Evolutionary conservation across 441 rosid genomes (phyloP), one percentile per base, ranked within the genome.

Genomic region (Mallotus japonicus): DNA sequence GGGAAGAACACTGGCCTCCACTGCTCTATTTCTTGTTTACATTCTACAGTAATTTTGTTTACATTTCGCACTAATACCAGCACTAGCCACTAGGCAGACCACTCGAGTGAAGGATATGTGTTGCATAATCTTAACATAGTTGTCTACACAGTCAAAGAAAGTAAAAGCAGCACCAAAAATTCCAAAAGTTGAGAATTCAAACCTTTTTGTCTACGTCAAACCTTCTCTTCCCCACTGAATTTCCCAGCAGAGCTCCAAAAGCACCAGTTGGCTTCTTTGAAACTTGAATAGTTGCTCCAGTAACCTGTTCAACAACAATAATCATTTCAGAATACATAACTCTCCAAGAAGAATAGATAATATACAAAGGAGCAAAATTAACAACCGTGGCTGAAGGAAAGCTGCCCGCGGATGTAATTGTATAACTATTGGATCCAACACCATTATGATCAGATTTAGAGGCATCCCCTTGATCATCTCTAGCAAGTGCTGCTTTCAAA

Each of bases 221-320:
- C 70, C 80, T 87, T 76, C 85, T 89, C 85, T 87, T 87, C 50
- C 78, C 63, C 32, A 77, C 72, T 19, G 72, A 54, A 50, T 71
- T 79, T 55, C 96, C 93, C 42, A 86, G 82, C 76, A 89, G 77
- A 42, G 87, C 87, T 64, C 89, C 94, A 66, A 90, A 82, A 78
- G 81, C 87, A 75, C 89, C 73, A 64, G 75, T 82, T 62, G 88
- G 91, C 78, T 86, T 89, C 88, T 86, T 87, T 64, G 75, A 82
- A 75, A 67, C 85, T 80, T 79, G 88, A 77, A 85, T 82, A 37
- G 83, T 83, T 51, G 87, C 87, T 75, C 77, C 87, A 70, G 83
- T 66, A 77, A 49, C 87, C 97, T 95, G 77, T 63, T 65, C 49
- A 63, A 51, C 54, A 73, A 72, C 73, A 65, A 75, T 58, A 73